phyloP scores from a whole-genome alignment of 306 rosid species.

The Luffa aegyptiaca region DNA sequence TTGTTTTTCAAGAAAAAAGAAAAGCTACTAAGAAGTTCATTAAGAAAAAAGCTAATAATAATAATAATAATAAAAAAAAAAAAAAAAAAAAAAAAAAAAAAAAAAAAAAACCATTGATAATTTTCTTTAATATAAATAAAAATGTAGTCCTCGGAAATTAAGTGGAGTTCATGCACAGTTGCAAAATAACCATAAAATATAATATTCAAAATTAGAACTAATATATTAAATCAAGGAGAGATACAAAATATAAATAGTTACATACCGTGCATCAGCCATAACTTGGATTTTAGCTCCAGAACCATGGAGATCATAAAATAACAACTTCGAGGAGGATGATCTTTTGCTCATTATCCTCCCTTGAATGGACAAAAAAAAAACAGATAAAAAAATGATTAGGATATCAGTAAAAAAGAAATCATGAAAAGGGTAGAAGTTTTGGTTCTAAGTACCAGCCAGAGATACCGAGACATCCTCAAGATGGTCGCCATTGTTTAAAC shows the following conservation, averaged over 20 bases:
- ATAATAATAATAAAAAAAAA: background rate
- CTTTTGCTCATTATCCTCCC: slow-evolving; percentile 60
- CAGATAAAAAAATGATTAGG: background rate
- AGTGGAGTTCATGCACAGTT: background rate
- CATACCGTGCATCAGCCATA: slow-evolving; percentile 77
- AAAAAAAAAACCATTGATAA: no score
- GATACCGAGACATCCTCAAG: slow-evolving; percentile 50
- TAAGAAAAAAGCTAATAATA: background rate
- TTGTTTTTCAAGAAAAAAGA: no score
- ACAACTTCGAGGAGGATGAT: slow-evolving; percentile 55
- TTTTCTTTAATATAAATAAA: background rate
- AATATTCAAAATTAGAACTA: background rate
- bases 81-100: no score
- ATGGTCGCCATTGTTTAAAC: slow-evolving; percentile 60
- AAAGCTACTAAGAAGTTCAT: background rate
- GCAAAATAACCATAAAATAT: background rate
- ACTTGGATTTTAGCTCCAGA: slow-evolving; percentile 64
- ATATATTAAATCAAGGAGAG: background rate
- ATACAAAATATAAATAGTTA: background rate
- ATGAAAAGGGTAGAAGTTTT: background rate
- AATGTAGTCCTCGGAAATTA: background rate
- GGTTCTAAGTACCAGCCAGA: slow-evolving; percentile 45
- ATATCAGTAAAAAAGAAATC: background rate
- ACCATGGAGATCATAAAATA: slow-evolving; percentile 69
- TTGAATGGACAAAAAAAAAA: slow-evolving; percentile 9